A percentile compares a stretch with the other conserved stretches of the same genome.
Evolutionary conservation across 2,329 filamentous ascomycete species (phyloP).

Genomic region (Alternaria infectoria): DNA sequence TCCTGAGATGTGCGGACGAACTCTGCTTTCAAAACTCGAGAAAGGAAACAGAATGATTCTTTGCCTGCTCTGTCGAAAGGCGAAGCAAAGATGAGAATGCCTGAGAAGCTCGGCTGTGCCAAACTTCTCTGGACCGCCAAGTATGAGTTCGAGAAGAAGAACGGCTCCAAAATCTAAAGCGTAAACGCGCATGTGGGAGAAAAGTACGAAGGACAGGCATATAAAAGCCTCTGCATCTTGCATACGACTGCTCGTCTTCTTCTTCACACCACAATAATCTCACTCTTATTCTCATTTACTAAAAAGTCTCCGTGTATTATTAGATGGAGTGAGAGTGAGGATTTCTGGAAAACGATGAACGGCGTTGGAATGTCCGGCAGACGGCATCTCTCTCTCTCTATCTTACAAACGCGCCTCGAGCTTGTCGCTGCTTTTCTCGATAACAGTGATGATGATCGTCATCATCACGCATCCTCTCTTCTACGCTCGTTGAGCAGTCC

Average conservation of each 20-base stretch:
- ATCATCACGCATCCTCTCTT: not conserved
- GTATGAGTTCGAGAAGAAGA: not conserved
- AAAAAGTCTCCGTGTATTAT: no score
- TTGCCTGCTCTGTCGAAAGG: not conserved
- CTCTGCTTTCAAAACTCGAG: not conserved
- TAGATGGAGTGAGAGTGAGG: no score
- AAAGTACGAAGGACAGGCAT: rapidly evolving
- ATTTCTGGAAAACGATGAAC: no score
- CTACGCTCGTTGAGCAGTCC: not conserved
- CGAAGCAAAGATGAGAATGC: no score
- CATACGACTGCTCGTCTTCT: not conserved
- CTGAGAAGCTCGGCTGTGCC: not conserved
- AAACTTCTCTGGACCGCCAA: rapidly evolving
- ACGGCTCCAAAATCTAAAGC: not conserved
- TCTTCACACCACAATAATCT: rapidly evolving
- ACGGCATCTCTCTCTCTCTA: not conserved
- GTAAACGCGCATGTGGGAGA: rapidly evolving
- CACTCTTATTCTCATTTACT: not conserved
- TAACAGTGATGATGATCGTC: not conserved
- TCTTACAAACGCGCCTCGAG: not conserved
- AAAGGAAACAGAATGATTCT: not conserved
- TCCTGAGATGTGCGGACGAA: not conserved
- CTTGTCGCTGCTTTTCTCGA: not conserved
- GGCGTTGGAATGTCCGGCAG: not conserved
- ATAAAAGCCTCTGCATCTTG: not conserved